Conservation (phyloP, 345 rosid species). For the Pseudoturritis turrita region DNA sequence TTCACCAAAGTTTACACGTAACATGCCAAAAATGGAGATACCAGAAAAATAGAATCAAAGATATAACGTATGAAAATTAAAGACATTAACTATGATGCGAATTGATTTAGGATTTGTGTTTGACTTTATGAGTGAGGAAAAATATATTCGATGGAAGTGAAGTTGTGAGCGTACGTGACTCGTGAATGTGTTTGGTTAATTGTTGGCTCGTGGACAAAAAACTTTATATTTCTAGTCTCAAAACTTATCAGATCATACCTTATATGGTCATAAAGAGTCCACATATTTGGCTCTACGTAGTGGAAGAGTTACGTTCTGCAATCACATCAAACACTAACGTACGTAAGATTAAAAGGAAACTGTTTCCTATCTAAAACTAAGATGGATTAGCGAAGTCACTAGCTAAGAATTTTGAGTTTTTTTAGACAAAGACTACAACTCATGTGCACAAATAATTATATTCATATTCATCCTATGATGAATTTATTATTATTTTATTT, state of each 20-base stretch:
- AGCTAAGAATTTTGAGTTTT: too few relatives aligned
- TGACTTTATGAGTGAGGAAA: neutral
- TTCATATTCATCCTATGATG: too few relatives aligned
- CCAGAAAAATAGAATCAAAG: neutral
- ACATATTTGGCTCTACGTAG: neutral
- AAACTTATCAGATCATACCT: neutral
- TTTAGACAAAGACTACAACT: too few relatives aligned
- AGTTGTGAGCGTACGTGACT: slow-evolving; percentile 13
- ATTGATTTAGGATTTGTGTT: slow-evolving; percentile 12
- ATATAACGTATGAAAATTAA: slow-evolving; percentile 7
- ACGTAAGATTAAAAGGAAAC: neutral
- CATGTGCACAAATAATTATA: too few relatives aligned
- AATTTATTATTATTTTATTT: too few relatives aligned
- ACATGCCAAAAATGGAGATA: slow-evolving; percentile 13
- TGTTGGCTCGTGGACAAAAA: slow-evolving; percentile 13
- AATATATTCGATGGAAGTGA: slow-evolving; percentile 9
- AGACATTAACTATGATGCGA: neutral
- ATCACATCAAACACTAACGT: neutral
- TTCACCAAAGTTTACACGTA: neutral
- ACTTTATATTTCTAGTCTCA: neutral
- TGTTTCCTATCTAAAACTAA: neutral
- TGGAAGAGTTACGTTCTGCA: neutral
- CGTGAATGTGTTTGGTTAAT: slow-evolving; percentile 4
- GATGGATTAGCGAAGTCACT: neutral
- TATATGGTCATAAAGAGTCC: slow-evolving; percentile 1